Base-by-base conservation (phyloP, 2,329 filamentous ascomycete genomes). In the Fusarium protoensiforme region DNA sequence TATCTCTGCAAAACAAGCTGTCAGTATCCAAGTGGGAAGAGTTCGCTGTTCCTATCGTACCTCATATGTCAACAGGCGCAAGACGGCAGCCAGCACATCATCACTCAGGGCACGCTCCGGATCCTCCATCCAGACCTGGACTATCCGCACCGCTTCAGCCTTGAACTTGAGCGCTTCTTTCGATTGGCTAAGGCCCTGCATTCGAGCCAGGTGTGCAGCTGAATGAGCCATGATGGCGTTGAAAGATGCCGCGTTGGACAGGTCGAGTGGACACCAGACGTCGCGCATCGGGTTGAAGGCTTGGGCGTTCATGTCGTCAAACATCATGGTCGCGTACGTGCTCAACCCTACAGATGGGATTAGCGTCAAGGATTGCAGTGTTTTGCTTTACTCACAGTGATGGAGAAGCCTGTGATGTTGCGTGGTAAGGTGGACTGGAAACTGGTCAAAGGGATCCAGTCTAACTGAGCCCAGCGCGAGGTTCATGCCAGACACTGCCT, bases 221-320 rank as follows among this genome's bases (percentile, higher is more conserved):
- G 83, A 80, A 63, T 84, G 83, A 1, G 83, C 82, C 81, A 84
- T 83, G 43, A 83, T 80, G 20, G 78, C 79, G 43, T 84, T 83
- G 69, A 84, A 84, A 1, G 82, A 83, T 7, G 83, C 81, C 2
- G 81, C 78, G 61, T 84, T 84, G 6, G 83, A 84, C 18, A 84
- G 72, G 53, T 84, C 82, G 3, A 84, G 68, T 0, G 83, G 82
- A 29, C 83, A 75, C 80, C 81, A 84, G 33, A 84, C 81, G 53
- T 84, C 82, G 16, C 79, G 80, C 80, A 84, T 82, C 1, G 82
- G 79, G 63, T 82, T 82, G 57, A 84, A 83, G 16, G 60, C 72
- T 27, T 72, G 69, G 20, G 72, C 74, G n/a, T 73, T 41, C 1
- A 77, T 60, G 41, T 79, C 79, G 46, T 39, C 64, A 41, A 81